Base-by-base conservation (phyloP, 345 rosid species). In the Citrus hindsii region DNA sequence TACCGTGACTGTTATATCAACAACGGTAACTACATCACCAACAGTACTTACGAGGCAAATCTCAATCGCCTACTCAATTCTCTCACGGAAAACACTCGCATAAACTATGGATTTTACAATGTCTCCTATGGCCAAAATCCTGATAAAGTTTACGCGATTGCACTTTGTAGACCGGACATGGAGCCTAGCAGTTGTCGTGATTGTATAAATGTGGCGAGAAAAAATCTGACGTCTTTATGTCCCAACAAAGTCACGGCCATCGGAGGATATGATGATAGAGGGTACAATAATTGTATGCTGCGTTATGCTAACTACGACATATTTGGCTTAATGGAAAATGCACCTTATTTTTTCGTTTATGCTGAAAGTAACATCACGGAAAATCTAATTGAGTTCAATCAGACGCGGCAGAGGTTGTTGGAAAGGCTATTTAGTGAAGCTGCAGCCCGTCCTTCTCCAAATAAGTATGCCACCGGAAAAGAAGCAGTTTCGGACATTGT, bases 391-490 rank as follows among this genome's bases (percentile, higher is more conserved):
- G 68, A 46, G 56, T 83, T 78, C 87, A 63, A 71, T 69, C 21
- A 76, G 35, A 68, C 69, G 0, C 58, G 83, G 67, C 48, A 28
- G 13, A 53, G 5, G 7, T 46, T 87, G 28, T 30, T 87, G 71
- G 27, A 67, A 4, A 42, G 69, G 33, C 86, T 85, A 22, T 77
- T 69, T 69, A 77, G 8, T 4, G 38, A 4, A 38, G 82, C 91
- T 1, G 83, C 80, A 1, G 67, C 81, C 21, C 84, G 86, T 8
- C 83, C 81, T 35, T 53, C 82, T 4, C 69, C 71, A 10, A 76
- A 85, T 53, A 89, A 89, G 63, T 91, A 82, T n/a, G 92, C 92
- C 1, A 71, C 83, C 0, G 89, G 89, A 13, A 66, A 69, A 9
- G 9, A 62, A 0, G 72, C 53, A 4, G 76, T 63, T 2, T 13